Evolutionary conservation across 768 basidiomycete species (phyloP).

Genomic region (Tylopilus rubrobrunneus): DNA sequence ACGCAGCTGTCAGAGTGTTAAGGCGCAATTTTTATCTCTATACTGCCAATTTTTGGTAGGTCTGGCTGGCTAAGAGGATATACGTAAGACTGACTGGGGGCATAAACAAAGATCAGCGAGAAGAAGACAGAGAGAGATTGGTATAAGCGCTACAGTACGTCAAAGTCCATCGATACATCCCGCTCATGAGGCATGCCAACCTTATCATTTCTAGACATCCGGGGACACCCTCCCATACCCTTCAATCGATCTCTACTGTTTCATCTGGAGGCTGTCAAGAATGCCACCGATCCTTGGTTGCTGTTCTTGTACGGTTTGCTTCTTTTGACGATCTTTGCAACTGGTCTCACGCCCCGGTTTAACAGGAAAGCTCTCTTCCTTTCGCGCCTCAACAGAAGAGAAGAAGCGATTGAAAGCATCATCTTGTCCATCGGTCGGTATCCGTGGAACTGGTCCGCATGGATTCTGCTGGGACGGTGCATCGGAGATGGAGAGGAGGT

Average conservation of each 20-base stretch:
- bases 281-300: slow-evolving; percentile 72
- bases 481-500: slow-evolving; percentile 88
- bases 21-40: slow-evolving; percentile 69
- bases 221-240: slow-evolving; percentile 64
- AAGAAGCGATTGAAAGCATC: slow-evolving; percentile 81
- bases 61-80: slow-evolving; percentile 8
- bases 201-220: slow-evolving; percentile 46
- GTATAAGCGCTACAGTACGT: slow-evolving; percentile 77
- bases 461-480: slow-evolving; percentile 77
- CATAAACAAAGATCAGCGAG: slow-evolving; percentile 64
- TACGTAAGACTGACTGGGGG: slow-evolving; percentile 6
- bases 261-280: slow-evolving; percentile 56
- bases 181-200: background rate
- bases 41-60: slow-evolving; percentile 88
- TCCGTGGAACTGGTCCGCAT: slow-evolving; percentile 96
- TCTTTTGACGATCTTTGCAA: background rate
- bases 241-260: slow-evolving; percentile 55
- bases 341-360: background rate
- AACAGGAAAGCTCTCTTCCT: slow-evolving; percentile 80
- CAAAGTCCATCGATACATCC: background rate
- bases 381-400: slow-evolving; percentile 70
- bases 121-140: slow-evolving; percentile 78
- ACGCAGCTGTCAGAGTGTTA: slow-evolving; percentile 60
- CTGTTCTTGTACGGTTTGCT: slow-evolving; percentile 61
- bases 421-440: slow-evolving; percentile 72